phyloP scores from a whole-genome alignment of 2,329 filamentous ascomycete species.

The Alternaria consortialis region DNA sequence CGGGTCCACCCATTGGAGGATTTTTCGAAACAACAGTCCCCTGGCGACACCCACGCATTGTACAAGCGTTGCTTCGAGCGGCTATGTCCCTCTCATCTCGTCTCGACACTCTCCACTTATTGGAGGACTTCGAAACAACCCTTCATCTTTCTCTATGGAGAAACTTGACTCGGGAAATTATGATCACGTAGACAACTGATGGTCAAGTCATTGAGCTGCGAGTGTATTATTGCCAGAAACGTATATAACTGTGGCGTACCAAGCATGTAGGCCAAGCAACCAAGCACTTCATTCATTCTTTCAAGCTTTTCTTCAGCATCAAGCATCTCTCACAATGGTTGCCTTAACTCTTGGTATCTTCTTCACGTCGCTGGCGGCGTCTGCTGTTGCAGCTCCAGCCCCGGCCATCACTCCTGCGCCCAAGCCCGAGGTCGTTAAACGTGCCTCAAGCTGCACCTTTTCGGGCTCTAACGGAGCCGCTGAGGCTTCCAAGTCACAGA shows the following conservation, averaged over 20 bases:
- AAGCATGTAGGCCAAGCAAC: conserved; percentile 27
- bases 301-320: conserved; percentile 12
- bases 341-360: conserved; percentile 24
- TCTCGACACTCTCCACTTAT: neutral
- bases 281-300: conserved; percentile 14
- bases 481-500: conserved; percentile 58
- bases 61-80: neutral
- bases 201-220: neutral
- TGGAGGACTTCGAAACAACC: conserved; percentile 15
- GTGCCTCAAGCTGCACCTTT: conserved; percentile 61
- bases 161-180: conserved; percentile 5
- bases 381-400: conserved; percentile 35
- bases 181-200: neutral
- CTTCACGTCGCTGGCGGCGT: conserved; percentile 29
- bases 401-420: conserved; percentile 33
- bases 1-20: neutral
- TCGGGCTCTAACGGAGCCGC: conserved; percentile 55
- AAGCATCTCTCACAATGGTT: conserved; percentile 24
- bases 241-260: conserved; percentile 19
- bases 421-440: conserved; percentile 24
- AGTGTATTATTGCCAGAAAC: neutral
- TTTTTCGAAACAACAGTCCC: neutral
- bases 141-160: conserved; percentile 21
- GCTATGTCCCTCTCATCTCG: neutral
- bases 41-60: neutral